phyloP scores from a whole-genome alignment of 139 green algal genomes.

The Tetradesmus lagerheimii region DNA sequence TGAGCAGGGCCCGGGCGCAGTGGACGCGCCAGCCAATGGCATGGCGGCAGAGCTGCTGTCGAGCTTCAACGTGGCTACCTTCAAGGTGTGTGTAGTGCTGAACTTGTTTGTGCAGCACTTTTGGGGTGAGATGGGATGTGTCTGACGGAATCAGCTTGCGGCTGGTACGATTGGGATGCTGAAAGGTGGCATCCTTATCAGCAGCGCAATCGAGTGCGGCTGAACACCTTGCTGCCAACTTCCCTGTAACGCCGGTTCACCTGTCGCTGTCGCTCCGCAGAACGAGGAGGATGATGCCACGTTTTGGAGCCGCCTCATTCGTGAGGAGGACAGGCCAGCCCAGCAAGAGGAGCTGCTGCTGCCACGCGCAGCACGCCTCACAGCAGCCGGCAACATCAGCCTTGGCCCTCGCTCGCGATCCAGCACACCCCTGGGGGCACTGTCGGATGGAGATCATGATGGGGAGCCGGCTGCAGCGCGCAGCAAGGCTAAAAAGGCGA shows the following conservation, averaged over 20 bases:
- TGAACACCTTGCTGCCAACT: too few species aligned
- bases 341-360: conserved; percentile 54
- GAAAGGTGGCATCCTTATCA: too few species aligned
- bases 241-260: too few species aligned
- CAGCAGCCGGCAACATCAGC: background rate
- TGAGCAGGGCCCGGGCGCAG: background rate
- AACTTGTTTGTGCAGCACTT: background rate
- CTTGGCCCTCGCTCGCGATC: background rate
- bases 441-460: conserved; percentile 2
- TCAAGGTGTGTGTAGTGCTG: conserved; percentile 77
- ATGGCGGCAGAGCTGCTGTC: conserved; percentile 82
- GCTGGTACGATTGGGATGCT: too few species aligned
- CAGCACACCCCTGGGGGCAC: background rate
- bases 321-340: conserved; percentile 61
- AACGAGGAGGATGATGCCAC: conserved; percentile 90
- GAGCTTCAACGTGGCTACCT: conserved; percentile 91
- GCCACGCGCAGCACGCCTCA: conserved; percentile 51
- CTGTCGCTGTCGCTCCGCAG: background rate
- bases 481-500: conserved; percentile 33
- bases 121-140: too few species aligned
- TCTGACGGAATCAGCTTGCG: too few species aligned
- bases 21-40: conserved; percentile 6
- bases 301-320: conserved; percentile 95
- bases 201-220: too few species aligned
- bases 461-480: background rate